Base-by-base conservation (phyloP, 129 eudicot genomes). In the Silybum marianum region DNA sequence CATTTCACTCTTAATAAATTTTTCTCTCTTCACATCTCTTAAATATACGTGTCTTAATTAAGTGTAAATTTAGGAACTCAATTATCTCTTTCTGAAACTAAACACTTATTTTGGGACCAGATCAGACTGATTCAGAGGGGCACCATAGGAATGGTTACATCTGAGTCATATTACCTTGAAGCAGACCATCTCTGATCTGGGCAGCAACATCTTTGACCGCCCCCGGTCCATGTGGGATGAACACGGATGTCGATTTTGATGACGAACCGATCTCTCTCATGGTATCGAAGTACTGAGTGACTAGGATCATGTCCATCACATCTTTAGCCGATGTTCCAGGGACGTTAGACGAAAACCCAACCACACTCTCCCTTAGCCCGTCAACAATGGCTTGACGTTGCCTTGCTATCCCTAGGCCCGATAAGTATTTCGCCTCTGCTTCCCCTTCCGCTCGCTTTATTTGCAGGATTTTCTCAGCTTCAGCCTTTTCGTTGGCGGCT, bases 351-450 rank as follows among this genome's bases (percentile, higher is more conserved):
- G 86, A 82, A 86, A 86, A 82, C 69, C 78, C 69, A 4, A 86
- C 80, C 44, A 86, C 85, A 12, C 86, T 86, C 24, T 82, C 89
- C 71, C 89, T 78, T 25, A 86, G 74, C 36, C 89, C 89, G 19
- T 86, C 86, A 9, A 86, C 86, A 19, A 86, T 82, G 63, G 86
- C 86, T 38, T 86, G 89, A 32, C 89, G 89, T 69, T 86, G 86
- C 11, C 86, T 75, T 8, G 86, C 86, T 63, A 86, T 78, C 28
- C 86, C 89, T 6, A 86, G 74, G 42, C 89, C 88, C 6, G 86
- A n/a, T 19, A 86, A 74, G 77, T 86, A 86, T 74, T 86, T 86
- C 54, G 88, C 66, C 74, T 86, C 88, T 4, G 88, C 88, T 51
- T 86, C 88, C 51, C 88, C 88, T 39, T 86, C 88, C 0, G 88